Conservation (phyloP, 1,284 basidiomycete species). For the Takashimella tepidaria region DNA sequence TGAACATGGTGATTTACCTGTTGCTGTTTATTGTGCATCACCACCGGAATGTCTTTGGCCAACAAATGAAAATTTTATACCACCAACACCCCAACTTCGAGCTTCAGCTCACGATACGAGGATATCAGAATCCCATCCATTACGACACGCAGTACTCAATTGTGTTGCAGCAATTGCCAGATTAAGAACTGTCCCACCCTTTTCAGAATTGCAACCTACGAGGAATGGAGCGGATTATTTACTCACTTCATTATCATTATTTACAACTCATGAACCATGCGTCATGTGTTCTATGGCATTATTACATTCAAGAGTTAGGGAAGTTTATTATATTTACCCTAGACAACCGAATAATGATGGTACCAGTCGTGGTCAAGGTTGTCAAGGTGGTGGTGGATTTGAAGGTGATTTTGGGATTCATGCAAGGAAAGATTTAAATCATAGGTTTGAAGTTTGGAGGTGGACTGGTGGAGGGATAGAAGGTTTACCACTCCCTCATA, state of each 20-base stretch:
- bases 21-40: slow-evolving; percentile 66
- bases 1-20: slow-evolving; percentile 62
- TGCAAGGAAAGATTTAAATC: slow-evolving; percentile 70
- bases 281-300: slow-evolving; percentile 94
- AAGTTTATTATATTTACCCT: slow-evolving; percentile 68
- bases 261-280: slow-evolving; percentile 89
- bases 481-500: slow-evolving; percentile 9
- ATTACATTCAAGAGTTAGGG: slow-evolving; percentile 80
- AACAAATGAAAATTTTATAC: slow-evolving; percentile 50
- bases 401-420: slow-evolving; percentile 60
- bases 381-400: slow-evolving; percentile 53
- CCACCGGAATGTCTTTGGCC: slow-evolving; percentile 53
- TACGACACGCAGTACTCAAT: slow-evolving; percentile 76
- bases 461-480: slow-evolving; percentile 31
- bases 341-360: slow-evolving; percentile 22
- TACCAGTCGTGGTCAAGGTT: slow-evolving; percentile 75
- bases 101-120: slow-evolving; percentile 63
- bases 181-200: slow-evolving; percentile 51
- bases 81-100: slow-evolving; percentile 43
- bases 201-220: slow-evolving; percentile 33
- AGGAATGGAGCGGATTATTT: slow-evolving; percentile 74
- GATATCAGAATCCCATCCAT: slow-evolving; percentile 60
- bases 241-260: slow-evolving; percentile 71
- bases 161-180: slow-evolving; percentile 57
- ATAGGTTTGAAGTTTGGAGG: slow-evolving; percentile 63